These are phyloP conservation scores for Naganishia onofrii DNA, from an alignment of 768 basidiomycete genomes.

Conservation along the genomic window DNA sequence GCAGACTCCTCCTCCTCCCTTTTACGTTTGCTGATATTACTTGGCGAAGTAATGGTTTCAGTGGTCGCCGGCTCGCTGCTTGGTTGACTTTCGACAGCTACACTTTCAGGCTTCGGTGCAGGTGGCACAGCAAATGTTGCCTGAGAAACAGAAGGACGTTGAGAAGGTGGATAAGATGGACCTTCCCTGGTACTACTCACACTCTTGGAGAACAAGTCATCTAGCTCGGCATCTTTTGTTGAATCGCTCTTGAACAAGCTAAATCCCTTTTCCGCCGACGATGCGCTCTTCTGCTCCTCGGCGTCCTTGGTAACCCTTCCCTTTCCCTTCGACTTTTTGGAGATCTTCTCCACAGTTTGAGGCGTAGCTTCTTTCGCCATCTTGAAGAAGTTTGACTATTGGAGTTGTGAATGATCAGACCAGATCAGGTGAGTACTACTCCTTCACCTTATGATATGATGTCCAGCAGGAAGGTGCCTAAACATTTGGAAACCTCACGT, in stretches of 20 bases:
- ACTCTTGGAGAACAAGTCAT: slow-evolving; percentile 62
- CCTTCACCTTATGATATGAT: background rate
- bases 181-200: slow-evolving; percentile 53
- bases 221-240: slow-evolving; percentile 61
- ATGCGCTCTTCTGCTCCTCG: slow-evolving; percentile 3
- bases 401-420: background rate
- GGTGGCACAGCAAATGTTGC: slow-evolving; percentile 16
- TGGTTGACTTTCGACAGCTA: slow-evolving; percentile 29
- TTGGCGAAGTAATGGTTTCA: slow-evolving; percentile 31
- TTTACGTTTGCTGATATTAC: slow-evolving; percentile 27
- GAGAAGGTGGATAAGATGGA: background rate
- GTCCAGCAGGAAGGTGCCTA: background rate
- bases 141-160: background rate
- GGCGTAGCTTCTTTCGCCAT: slow-evolving; percentile 6
- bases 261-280: slow-evolving; percentile 1
- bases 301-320: slow-evolving; percentile 21
- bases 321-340: slow-evolving; percentile 23
- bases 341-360: slow-evolving; percentile 7
- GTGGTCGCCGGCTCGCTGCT: slow-evolving; percentile 7
- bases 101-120: slow-evolving; percentile 10
- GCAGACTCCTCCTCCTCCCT: slow-evolving; percentile 33
- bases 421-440: background rate
- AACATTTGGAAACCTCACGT: slow-evolving; percentile 3
- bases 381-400: background rate
- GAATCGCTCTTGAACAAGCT: slow-evolving; percentile 17